Base-by-base conservation (phyloP, 169 alveolate species). In the Plasmodium malariae region DNA sequence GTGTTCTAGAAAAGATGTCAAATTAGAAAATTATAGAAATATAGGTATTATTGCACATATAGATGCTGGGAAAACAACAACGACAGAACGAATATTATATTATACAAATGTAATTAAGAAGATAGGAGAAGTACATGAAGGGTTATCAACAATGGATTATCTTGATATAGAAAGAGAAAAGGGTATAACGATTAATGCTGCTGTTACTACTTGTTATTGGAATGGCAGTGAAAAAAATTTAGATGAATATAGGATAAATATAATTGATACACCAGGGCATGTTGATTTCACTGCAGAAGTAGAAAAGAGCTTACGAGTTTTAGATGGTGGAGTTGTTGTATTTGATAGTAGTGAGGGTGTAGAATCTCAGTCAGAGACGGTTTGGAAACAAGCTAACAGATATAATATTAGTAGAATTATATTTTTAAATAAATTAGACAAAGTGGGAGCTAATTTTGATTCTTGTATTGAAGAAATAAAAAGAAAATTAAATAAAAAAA, bases 251-350 rank as follows among this genome's bases (percentile, higher is more conserved):
- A 93, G 98, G 72, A 93, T 98, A 87, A 98, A 98, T 93, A 92
- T 98, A 14, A 97, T 98, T n/a, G 99, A 98, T 87, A 98, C 99
- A 1, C 99, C 99, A 19, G 99, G 99, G 0, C 99, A 97, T 89
- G 98, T 97, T 21, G 99, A 98, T 90, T 97, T 97, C 92, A 96
- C 98, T 24, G 98, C 96, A 0, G 99, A 97, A 92, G 99, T 94
- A 14, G 99, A 97, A 76, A 92, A 99, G 49, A 96, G 98, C 3
- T 93, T 98, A 60, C 94, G 99, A 37, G 99, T 98, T n/a, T 95
- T 97, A 63, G 99, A 98, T 89, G 99, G 99, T 0, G 99, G 99
- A 0, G 97, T 97, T 9, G 99, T 98, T 0, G 97, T 98, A n/a
- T 97, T 98, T 78, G 99, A 98, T 91, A 98, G 98, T 1, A 98